Evolutionary conservation across 768 basidiomycete genomes (phyloP).

Genomic region (Cystofilobasidium bisporidii): DNA sequence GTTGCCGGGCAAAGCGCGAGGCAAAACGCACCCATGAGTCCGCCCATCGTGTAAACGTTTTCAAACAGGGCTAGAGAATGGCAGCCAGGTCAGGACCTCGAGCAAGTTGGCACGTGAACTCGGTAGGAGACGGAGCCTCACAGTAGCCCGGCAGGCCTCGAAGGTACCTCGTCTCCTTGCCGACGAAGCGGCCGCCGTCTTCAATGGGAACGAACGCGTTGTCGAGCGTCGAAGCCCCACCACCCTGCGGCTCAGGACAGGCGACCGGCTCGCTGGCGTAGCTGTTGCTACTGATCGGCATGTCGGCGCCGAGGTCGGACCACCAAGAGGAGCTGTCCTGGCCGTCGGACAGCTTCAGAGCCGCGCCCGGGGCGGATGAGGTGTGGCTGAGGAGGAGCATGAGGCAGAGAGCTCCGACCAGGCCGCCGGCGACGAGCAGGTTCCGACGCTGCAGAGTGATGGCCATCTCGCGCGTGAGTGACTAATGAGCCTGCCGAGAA

Average conservation of each 20-base stretch:
- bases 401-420: conserved; percentile 2
- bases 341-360: background rate
- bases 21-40: conserved; percentile 13
- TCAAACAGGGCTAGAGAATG: conserved; percentile 30
- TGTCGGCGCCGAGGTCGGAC: background rate
- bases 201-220: conserved; percentile 21
- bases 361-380: background rate
- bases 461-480: background rate
- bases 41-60: conserved; percentile 22
- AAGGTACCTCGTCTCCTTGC: conserved; percentile 24
- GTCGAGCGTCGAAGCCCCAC: conserved; percentile 7
- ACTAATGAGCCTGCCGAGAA: too few relatives aligned
- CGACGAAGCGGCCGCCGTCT: conserved; percentile 1
- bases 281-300: background rate
- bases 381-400: conserved; percentile 2
- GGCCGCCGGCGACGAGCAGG: background rate
- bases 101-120: too few relatives aligned
- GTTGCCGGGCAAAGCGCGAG: background rate
- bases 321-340: background rate
- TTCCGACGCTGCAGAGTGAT: background rate
- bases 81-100: too few relatives aligned
- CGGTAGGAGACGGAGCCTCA: background rate
- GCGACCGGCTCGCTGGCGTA: background rate
- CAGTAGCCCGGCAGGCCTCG: conserved; percentile 27
- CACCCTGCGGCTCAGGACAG: background rate